phyloP scores from a whole-genome alignment of 352 stramenopile genomes.

The Phytophthora cactorum region DNA sequence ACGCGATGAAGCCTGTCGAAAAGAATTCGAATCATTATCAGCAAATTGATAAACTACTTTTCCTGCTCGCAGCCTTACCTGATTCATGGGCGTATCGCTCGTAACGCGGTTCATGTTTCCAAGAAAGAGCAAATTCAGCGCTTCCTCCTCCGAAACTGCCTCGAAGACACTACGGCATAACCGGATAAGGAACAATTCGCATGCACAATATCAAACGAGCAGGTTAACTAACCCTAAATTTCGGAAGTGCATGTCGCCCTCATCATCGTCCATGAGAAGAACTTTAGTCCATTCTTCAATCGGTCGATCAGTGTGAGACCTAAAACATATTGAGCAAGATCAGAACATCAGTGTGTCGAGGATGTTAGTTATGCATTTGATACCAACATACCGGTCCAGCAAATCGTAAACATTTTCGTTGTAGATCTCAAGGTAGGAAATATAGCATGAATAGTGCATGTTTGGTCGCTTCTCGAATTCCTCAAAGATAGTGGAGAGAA shows the following conservation, averaged over 20 bases:
- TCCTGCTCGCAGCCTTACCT: conserved; percentile 38
- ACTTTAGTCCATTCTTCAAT: conserved; percentile 87
- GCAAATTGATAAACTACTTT: not conserved
- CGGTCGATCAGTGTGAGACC: conserved; percentile 72
- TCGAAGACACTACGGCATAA: conserved; percentile 63
- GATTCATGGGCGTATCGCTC: conserved; percentile 97
- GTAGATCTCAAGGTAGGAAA: conserved; percentile 98
- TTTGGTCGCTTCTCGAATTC: conserved; percentile 65
- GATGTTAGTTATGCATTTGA: no score
- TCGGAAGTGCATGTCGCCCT: conserved; percentile 83
- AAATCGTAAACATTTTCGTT: conserved; percentile 97
- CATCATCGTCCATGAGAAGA: conserved; percentile 77
- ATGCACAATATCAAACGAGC: not conserved
- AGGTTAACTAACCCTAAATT: conserved; percentile 57
- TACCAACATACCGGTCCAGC: conserved; percentile 58
- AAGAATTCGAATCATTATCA: not conserved
- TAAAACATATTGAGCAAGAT: conserved; percentile 10
- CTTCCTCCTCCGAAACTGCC: conserved; percentile 91
- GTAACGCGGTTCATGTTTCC: conserved; percentile 97
- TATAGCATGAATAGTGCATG: conserved; percentile 85
- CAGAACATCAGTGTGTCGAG: not conserved
- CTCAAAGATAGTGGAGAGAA: conserved; percentile 93
- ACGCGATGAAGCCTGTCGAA: conserved; percentile 81
- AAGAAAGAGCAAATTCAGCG: conserved; percentile 95
- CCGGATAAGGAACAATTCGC: not conserved